A percentile compares a stretch with the other conserved stretches of the same genome.
These are phyloP conservation scores for Lentinula raphanica DNA, from an alignment of 768 basidiomycete genomes.

Conservation along the genomic window DNA sequence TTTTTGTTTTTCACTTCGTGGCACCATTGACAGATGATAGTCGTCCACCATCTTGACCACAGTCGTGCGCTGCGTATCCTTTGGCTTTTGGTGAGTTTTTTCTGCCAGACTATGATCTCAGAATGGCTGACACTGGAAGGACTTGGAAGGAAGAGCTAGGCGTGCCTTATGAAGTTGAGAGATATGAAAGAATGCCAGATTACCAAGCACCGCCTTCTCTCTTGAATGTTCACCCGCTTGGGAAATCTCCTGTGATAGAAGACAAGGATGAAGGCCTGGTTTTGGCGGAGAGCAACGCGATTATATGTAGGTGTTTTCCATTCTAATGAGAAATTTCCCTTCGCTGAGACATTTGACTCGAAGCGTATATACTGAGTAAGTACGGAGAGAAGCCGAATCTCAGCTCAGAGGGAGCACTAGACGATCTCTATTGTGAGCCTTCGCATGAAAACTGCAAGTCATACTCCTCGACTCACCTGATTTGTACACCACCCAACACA, in stretches of 20 bases:
- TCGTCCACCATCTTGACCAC: background rate
- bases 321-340: constrained; percentile 13
- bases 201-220: constrained; percentile 33
- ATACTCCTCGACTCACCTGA: background rate
- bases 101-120: background rate
- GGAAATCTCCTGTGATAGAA: constrained; percentile 25
- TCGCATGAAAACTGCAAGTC: no score
- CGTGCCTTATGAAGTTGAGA: constrained; percentile 37
- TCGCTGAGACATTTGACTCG: no score
- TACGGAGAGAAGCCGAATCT: constrained; percentile 29
- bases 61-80: constrained; percentile 19
- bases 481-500: constrained; percentile 8
- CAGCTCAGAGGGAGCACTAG: constrained; percentile 21
- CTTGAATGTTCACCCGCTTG: constrained; percentile 34
- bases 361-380: constrained; percentile 39
- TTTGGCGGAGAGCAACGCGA: constrained; percentile 35
- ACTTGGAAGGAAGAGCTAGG: constrained; percentile 40
- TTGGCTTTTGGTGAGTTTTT: constrained; percentile 28
- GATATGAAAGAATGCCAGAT: constrained; percentile 27
- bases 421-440: constrained; percentile 38
- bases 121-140: background rate
- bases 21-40: no score
- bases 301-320: constrained; percentile 35
- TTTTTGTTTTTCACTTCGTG: no score
- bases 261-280: constrained; percentile 39